Evolutionary conservation across 2,329 filamentous ascomycete species (phyloP).

Genomic region (Metarhizium guizhouense): DNA sequence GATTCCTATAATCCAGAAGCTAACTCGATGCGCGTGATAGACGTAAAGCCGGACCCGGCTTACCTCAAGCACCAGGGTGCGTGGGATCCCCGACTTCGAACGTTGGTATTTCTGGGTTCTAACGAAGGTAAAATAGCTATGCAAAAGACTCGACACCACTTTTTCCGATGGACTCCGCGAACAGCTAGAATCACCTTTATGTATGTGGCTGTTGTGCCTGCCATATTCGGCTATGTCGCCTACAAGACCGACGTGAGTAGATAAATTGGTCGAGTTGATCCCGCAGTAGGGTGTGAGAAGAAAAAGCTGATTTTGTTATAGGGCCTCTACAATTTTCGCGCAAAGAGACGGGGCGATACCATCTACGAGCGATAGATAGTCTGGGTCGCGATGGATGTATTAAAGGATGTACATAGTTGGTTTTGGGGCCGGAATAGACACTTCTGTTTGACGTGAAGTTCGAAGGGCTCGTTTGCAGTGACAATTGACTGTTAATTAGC

Average conservation of each 20-base stretch:
- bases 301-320: slow-evolving; percentile 25
- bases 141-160: slow-evolving; percentile 77
- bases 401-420: slow-evolving; percentile 32
- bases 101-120: slow-evolving; percentile 7
- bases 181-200: slow-evolving; percentile 73
- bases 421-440: slow-evolving; percentile 17
- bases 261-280: background rate
- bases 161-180: slow-evolving; percentile 86
- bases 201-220: slow-evolving; percentile 67
- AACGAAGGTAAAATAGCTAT: slow-evolving; percentile 51
- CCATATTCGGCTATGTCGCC: slow-evolving; percentile 59
- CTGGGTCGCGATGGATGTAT: slow-evolving; percentile 7
- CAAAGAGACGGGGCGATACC: slow-evolving; percentile 82
- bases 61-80: slow-evolving; percentile 31
- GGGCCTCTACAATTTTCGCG: slow-evolving; percentile 81
- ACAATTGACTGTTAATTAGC: background rate
- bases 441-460: background rate
- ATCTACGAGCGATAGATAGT: slow-evolving; percentile 63
- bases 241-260: slow-evolving; percentile 81
- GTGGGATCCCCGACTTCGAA: slow-evolving; percentile 10
- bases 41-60: slow-evolving; percentile 33
- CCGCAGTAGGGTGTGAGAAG: background rate
- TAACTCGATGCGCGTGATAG: slow-evolving; percentile 19
- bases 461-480: background rate
- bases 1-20: slow-evolving; percentile 5